Percentiles rank a stretch among this genome's conserved stretches.
These are phyloP conservation scores for Albophoma yamanashiensis DNA, from an alignment of 2,329 filamentous ascomycete genomes.

Conservation along the genomic window DNA sequence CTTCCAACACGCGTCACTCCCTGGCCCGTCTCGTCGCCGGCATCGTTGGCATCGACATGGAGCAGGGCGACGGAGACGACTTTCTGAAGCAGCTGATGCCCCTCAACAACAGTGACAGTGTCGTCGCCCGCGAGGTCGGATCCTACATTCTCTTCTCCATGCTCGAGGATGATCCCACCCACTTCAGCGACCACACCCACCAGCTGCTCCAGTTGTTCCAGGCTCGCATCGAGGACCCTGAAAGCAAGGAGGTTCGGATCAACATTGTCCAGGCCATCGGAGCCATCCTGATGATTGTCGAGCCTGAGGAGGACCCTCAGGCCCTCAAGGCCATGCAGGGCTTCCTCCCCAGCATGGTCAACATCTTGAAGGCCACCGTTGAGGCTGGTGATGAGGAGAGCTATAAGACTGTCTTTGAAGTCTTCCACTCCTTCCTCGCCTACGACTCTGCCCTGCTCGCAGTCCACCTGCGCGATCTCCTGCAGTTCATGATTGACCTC, in stretches of 20 bases:
- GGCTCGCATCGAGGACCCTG: conserved; percentile 79
- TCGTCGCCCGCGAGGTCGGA: conserved; percentile 77
- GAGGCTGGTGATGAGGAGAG: conserved; percentile 75
- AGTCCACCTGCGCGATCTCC: conserved; percentile 77
- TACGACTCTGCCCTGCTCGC: conserved; percentile 80
- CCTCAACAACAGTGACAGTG: conserved; percentile 64
- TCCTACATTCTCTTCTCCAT: conserved; percentile 91
- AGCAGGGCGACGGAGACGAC: conserved; percentile 65
- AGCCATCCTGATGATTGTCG: conserved; percentile 75
- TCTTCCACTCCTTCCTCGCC: conserved; percentile 89
- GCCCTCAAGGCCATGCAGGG: conserved; percentile 66
- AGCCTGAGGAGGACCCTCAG: conserved; percentile 73
- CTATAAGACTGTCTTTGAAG: conserved; percentile 84
- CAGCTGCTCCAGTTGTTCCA: conserved; percentile 76
- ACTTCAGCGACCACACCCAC: conserved; percentile 70
- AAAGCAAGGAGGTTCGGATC: conserved; percentile 85
- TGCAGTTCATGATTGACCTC: conserved; percentile 90
- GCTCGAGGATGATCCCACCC: conserved; percentile 75
- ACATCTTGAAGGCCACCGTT: conserved; percentile 76
- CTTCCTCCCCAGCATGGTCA: conserved; percentile 79
- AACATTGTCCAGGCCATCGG: conserved; percentile 90
- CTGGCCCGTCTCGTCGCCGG: conserved; percentile 79
- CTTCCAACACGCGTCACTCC: conserved; percentile 70
- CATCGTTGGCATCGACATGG: conserved; percentile 75
- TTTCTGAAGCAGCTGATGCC: conserved; percentile 70